phyloP scores from a whole-genome alignment of 257 asterid species.

The Jacaranda copaia region DNA sequence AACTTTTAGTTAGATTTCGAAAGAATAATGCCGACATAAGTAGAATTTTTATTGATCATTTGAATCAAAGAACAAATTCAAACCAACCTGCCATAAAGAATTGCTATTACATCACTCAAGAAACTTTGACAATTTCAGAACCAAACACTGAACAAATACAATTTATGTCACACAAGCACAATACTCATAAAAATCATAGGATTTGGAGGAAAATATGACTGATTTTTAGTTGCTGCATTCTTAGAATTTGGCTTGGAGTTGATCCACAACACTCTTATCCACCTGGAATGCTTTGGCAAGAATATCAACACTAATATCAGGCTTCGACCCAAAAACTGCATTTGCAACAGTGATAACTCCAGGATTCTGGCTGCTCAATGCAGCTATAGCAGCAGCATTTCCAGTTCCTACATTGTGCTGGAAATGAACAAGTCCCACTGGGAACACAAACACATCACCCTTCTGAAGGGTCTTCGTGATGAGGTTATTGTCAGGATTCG shows the following conservation, averaged over 20 bases:
- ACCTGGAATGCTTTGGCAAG: conserved; percentile 55
- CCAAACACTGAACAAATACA: not conserved
- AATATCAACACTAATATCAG: conserved; percentile 37
- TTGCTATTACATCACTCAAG: conserved; percentile 15
- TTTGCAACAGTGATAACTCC: conserved; percentile 51
- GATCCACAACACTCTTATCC: conserved; percentile 41
- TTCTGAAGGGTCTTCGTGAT: conserved; percentile 38
- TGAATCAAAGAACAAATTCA: conserved; percentile 5
- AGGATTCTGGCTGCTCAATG: conserved; percentile 55
- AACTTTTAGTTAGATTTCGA: not conserved
- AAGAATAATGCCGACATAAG: not conserved
- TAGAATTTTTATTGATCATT: not conserved
- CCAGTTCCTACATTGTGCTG: conserved; percentile 41
- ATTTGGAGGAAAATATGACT: not conserved
- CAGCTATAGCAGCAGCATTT: conserved; percentile 48
- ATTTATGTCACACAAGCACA: not conserved
- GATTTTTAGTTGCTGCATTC: not conserved
- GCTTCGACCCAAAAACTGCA: conserved; percentile 48
- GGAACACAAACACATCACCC: conserved; percentile 53
- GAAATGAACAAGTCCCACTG: conserved; percentile 48
- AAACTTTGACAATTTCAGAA: not conserved
- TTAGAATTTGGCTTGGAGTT: conserved; percentile 43
- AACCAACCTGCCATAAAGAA: not conserved
- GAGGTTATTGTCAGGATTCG: conserved; percentile 42
- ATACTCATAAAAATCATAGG: not conserved